phyloP scores from a whole-genome alignment of 148 eudicot species.

The Camellia lanceoleosa region DNA sequence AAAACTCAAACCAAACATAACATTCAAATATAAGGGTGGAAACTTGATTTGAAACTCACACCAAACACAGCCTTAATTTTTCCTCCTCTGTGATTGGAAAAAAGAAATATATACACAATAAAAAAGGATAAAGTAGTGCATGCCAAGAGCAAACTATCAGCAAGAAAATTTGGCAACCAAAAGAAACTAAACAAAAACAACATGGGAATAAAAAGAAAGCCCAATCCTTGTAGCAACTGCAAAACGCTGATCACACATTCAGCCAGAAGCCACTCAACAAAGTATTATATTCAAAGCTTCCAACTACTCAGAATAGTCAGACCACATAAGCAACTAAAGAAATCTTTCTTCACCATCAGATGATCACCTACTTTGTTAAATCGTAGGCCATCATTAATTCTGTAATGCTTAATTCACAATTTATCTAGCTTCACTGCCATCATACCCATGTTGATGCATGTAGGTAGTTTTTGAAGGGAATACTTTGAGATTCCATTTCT shows the following conservation, averaged over 20 bases:
- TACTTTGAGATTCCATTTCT: background rate
- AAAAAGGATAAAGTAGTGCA: background rate
- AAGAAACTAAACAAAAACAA: background rate
- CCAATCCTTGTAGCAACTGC: background rate
- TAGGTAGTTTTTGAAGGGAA: background rate
- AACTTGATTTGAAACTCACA: no score
- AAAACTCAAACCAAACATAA: no score
- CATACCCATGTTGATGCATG: background rate
- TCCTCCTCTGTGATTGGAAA: background rate
- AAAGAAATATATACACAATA: background rate
- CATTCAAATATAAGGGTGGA: no score
- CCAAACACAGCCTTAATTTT: no score
- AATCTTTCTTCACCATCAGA: background rate
- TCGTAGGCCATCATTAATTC: background rate
- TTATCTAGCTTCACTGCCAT: background rate
- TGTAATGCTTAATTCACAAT: background rate
- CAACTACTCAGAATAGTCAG: background rate
- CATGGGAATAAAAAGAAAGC: background rate
- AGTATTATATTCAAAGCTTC: slow-evolving; percentile 1
- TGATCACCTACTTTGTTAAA: background rate
- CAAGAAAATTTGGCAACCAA: background rate
- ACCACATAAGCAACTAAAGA: background rate
- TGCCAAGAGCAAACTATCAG: background rate
- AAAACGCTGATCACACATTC: background rate
- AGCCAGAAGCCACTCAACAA: background rate